Evolutionary conservation across 2,329 filamentous ascomycete species (phyloP).

Genomic region (Cordyceps farinosa): DNA sequence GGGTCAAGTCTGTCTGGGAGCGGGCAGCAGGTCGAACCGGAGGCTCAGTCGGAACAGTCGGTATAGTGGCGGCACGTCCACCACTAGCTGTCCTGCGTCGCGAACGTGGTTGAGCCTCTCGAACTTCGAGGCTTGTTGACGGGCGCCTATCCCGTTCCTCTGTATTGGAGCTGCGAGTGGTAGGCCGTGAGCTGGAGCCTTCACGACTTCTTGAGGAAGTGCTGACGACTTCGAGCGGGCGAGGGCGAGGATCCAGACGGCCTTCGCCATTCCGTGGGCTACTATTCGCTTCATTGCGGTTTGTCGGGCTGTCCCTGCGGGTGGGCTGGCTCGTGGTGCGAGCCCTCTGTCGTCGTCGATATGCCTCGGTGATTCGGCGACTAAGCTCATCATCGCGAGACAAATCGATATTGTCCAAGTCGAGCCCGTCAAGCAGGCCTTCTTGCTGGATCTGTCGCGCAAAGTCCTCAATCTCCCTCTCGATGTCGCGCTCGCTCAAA

Average conservation of each 20-base stretch:
- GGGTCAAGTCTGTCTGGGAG: constrained; percentile 62
- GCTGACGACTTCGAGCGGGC: constrained; percentile 25
- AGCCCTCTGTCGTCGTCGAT: constrained; percentile 69
- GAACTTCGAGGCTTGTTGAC: constrained; percentile 32
- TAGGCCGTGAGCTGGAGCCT: constrained; percentile 44
- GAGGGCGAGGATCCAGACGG: constrained; percentile 27
- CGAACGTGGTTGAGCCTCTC: constrained; percentile 28
- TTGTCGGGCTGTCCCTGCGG: constrained; percentile 26
- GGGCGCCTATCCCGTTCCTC: constrained; percentile 54
- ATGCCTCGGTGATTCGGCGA: constrained; percentile 85
- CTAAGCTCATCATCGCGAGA: constrained; percentile 86
- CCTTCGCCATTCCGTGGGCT: background rate
- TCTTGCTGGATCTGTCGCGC: constrained; percentile 85
- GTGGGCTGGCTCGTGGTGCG: constrained; percentile 43
- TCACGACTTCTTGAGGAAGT: constrained; percentile 32
- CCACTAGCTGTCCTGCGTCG: constrained; percentile 53
- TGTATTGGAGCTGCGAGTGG: constrained; percentile 39
- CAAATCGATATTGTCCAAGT: constrained; percentile 81
- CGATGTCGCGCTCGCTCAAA: constrained; percentile 71
- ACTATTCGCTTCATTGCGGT: constrained; percentile 18
- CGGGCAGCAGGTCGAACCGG: constrained; percentile 51
- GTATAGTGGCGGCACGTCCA: constrained; percentile 52
- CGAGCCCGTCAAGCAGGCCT: constrained; percentile 80
- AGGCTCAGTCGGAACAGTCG: constrained; percentile 39
- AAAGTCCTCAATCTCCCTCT: constrained; percentile 87